Conservation (phyloP, 2,329 filamentous ascomycete genomes). For the Pestalotiopsis sp. region DNA sequence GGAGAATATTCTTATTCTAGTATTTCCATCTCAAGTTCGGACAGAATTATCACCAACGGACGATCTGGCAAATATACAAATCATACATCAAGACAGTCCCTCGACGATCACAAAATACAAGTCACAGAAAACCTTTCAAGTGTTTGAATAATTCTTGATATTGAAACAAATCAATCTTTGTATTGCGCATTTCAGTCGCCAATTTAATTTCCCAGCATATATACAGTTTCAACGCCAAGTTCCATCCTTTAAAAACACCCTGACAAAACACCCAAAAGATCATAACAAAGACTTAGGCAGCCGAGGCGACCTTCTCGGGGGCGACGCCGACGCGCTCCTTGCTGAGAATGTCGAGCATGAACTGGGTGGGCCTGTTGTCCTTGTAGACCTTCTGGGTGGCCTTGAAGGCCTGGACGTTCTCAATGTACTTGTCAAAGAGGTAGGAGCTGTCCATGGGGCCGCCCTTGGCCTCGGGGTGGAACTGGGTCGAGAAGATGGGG, state of each 20-base stretch:
- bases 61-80: too few species aligned
- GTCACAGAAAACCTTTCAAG: background rate
- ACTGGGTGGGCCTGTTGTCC: constrained; percentile 83
- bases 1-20: too few species aligned
- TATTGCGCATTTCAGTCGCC: background rate
- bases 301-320: constrained; percentile 59
- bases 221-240: background rate
- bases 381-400: constrained; percentile 75
- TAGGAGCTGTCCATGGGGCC: constrained; percentile 95
- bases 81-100: too few species aligned
- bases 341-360: constrained; percentile 87
- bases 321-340: constrained; percentile 94
- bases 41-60: too few species aligned
- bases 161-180: background rate
- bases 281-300: constrained; percentile 35
- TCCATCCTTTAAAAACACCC: background rate
- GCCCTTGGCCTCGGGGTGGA: constrained; percentile 98
- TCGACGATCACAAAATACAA: background rate
- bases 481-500: constrained; percentile 97
- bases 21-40: too few species aligned
- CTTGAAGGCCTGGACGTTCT: constrained; percentile 90
- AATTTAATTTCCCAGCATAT: background rate
- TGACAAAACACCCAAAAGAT: background rate
- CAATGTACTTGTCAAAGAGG: constrained; percentile 94
- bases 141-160: background rate